Evolutionary conservation across 768 basidiomycete species (phyloP), one percentile per base, ranked within the genome.

Genomic region (Agaricus subrufescens): DNA sequence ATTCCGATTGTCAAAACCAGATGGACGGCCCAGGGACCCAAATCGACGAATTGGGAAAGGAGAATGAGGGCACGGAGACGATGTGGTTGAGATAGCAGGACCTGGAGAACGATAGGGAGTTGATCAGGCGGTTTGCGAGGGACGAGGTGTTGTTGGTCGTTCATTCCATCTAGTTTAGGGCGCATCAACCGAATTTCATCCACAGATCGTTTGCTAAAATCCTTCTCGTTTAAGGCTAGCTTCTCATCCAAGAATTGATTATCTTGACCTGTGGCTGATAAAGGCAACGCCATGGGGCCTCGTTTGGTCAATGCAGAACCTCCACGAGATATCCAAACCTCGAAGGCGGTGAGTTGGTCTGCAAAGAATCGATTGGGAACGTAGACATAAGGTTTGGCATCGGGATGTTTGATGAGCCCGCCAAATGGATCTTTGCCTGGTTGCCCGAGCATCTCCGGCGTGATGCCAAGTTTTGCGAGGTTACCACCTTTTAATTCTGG

Each of bases 21-120:
- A 62, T 97, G 90, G 47, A 98, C 97, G 0, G 97, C 97, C 96
- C 97, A 98, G 11, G 97, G 95, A 0, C 97, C 97, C 6, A 99
- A 83, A 67, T 99, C 97, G 63, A 98, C 94, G 62, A 98, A 99
- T 72, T 95, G 92, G 34, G 94, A 96, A 4, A 99, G 82, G 25
- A 98, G 84, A 61, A 98, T 96, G 58, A 99, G 85, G 2, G 97
- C 97, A 6, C 94, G 86, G 4, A 98, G 84, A 40, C 97, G 88
- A 70, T 98, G 95, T 0, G 92, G 91, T 65, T 98, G 97, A 4
- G 95, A 97, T 8, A 99, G 82, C 31, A 99, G 83, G 15, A 99
- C 95, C 70, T 99, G 97, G 2, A 99, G 83, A 9, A 99, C 94
- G 54, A 98, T 97, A 5, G 97, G 96, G 1, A 99, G 86, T 65